Evolutionary conservation across 768 basidiomycete genomes (phyloP).

Genomic region (Suillus weaverae): DNA sequence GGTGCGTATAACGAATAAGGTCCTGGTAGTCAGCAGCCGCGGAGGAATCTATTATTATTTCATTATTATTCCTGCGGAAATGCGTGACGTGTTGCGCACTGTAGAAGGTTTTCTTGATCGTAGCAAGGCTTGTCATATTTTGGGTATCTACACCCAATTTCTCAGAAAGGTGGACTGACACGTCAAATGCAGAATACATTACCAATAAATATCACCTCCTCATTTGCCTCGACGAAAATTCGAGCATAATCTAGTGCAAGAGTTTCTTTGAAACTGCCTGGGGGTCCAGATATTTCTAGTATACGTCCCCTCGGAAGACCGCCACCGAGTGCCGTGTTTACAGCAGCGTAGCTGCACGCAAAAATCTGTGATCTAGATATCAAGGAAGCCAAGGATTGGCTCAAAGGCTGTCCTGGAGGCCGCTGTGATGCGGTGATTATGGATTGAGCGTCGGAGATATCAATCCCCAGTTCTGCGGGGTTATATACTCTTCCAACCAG

Average conservation of each 20-base stretch:
- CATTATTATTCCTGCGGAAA: background rate
- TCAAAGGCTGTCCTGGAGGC: conserved; percentile 36
- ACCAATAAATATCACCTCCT: conserved; percentile 70
- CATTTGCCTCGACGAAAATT: conserved; percentile 45
- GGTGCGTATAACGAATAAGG: conserved; percentile 25
- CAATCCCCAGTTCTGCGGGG: conserved; percentile 49
- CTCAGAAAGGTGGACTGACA: conserved; percentile 8
- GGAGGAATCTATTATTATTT: conserved; percentile 40
- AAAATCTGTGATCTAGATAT: conserved; percentile 18
- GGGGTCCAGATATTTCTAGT: conserved; percentile 76
- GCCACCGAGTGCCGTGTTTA: conserved; percentile 62
- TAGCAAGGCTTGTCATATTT: conserved; percentile 42
- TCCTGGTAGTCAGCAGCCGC: conserved; percentile 32
- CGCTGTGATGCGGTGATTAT: conserved; percentile 45
- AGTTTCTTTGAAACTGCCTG: conserved; percentile 65
- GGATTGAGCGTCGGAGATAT: conserved; percentile 44
- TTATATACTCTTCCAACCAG: conserved; percentile 1
- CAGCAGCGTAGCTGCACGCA: conserved; percentile 39
- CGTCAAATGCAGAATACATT: conserved; percentile 14
- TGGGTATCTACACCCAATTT: conserved; percentile 42
- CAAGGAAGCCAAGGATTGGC: conserved; percentile 58
- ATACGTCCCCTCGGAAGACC: conserved; percentile 62
- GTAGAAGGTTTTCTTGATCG: conserved; percentile 29
- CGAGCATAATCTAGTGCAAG: conserved; percentile 51
- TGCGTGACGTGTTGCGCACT: conserved; percentile 10